phyloP scores from a whole-genome alignment of 1,284 basidiomycete genomes.

The Moesziomyces globuligerus region DNA sequence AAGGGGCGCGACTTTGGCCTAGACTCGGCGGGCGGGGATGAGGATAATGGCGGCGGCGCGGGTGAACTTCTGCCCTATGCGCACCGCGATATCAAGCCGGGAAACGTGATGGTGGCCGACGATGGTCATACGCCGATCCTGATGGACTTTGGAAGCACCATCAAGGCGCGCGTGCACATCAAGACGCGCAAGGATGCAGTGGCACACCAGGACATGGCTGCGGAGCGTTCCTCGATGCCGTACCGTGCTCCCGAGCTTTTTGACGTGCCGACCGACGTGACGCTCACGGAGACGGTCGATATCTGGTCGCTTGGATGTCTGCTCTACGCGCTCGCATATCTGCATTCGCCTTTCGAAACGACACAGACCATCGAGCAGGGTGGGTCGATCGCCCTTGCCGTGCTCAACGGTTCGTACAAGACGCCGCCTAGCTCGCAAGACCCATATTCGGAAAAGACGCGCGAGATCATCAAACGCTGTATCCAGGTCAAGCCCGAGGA shows the following conservation, averaged over 20 bases:
- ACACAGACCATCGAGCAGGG: constrained; percentile 66
- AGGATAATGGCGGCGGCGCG: constrained; percentile 68
- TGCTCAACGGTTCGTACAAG: constrained; percentile 64
- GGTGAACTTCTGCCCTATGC: constrained; percentile 79
- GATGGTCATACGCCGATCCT: constrained; percentile 81
- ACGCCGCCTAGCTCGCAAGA: constrained; percentile 54
- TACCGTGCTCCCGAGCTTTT: constrained; percentile 67
- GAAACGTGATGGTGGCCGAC: constrained; percentile 93
- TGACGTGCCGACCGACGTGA: constrained; percentile 65
- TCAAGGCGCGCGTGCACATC: constrained; percentile 81
- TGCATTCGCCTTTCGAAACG: constrained; percentile 68
- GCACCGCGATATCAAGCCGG: constrained; percentile 96
- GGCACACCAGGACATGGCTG: constrained; percentile 65
- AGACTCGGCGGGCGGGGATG: constrained; percentile 1
- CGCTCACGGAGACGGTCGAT: constrained; percentile 64
- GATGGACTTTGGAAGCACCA: constrained; percentile 96
- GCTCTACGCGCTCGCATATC: constrained; percentile 64
- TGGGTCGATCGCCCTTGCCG: constrained; percentile 65
- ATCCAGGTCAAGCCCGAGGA: constrained; percentile 57
- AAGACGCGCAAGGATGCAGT: constrained; percentile 82
- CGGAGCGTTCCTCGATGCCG: constrained; percentile 66
- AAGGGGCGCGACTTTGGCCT: constrained; percentile 28
- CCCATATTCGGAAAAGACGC: constrained; percentile 56
- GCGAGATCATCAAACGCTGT: constrained; percentile 60
- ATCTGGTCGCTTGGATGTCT: constrained; percentile 67